Percentiles rank a stretch among this genome's conserved stretches.
Evolutionary conservation across 2,329 filamentous ascomycete genomes (phyloP).

Genomic region (Xylariaceae sp.): DNA sequence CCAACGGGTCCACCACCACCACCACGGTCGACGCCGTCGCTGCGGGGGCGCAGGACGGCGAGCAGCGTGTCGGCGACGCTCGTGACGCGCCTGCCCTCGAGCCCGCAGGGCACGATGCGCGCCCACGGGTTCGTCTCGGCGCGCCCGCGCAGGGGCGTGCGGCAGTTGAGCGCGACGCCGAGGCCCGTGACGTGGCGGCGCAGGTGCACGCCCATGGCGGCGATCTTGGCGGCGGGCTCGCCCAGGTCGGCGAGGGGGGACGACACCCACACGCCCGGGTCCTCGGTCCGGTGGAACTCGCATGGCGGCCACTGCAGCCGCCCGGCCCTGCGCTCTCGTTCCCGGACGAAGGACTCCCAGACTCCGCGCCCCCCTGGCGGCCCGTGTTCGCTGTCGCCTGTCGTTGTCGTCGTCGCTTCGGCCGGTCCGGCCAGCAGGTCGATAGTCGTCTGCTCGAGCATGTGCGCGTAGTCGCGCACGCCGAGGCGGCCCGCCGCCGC

Average conservation of each 20-base stretch:
- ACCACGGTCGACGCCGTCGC: too few species aligned
- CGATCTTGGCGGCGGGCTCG: slow-evolving; percentile 56
- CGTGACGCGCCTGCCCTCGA: slow-evolving; percentile 73
- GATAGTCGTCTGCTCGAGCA: slow-evolving; percentile 72
- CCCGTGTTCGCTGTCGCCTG: neutral
- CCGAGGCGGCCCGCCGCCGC: slow-evolving; percentile 53
- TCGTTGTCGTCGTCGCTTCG: neutral
- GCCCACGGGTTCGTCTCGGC: slow-evolving; percentile 43
- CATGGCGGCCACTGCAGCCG: neutral
- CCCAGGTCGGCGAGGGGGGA: too few species aligned
- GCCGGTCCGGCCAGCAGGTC: slow-evolving; percentile 46
- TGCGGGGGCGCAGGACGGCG: too few species aligned
- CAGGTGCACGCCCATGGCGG: slow-evolving; percentile 86
- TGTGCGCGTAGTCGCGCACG: slow-evolving; percentile 67
- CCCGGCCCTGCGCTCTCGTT: too few species aligned
- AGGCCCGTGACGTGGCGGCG: slow-evolving; percentile 75
- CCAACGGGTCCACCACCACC: too few species aligned
- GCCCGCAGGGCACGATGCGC: slow-evolving; percentile 83
- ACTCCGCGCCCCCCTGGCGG: too few species aligned
- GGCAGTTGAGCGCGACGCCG: slow-evolving; percentile 75
- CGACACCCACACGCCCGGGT: slow-evolving; percentile 78
- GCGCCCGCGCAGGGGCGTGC: slow-evolving; percentile 42
- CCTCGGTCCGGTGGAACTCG: slow-evolving; percentile 44
- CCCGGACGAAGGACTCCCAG: too few species aligned
- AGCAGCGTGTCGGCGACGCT: too few species aligned